phyloP scores from a whole-genome alignment of 257 asterid genomes.

The Gentiana dahurica region DNA sequence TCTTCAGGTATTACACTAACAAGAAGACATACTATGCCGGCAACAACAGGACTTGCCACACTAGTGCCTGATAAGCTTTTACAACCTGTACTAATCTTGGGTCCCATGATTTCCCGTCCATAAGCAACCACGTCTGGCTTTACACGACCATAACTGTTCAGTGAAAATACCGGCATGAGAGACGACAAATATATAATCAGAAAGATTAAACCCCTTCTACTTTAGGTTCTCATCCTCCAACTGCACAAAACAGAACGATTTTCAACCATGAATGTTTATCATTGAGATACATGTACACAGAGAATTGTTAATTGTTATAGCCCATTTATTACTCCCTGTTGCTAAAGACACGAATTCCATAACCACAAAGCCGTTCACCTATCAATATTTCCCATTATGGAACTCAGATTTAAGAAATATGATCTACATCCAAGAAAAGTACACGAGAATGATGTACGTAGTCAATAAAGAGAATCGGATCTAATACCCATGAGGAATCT shows the following conservation, averaged over 20 bases:
- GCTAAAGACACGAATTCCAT: too few species aligned
- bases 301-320: too few species aligned
- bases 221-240: not conserved
- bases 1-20: conserved; percentile 80
- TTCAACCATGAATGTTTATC: too few species aligned
- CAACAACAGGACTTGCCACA: conserved; percentile 99
- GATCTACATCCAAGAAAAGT: not conserved
- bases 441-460: not conserved
- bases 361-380: too few species aligned
- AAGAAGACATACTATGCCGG: conserved; percentile 96
- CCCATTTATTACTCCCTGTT: too few species aligned
- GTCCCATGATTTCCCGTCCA: conserved; percentile 97
- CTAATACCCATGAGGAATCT: conserved; percentile 94
- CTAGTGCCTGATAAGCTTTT: conserved; percentile 99
- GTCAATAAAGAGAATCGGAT: not conserved
- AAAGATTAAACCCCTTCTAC: not conserved
- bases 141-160: conserved; percentile 85
- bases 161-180: not conserved
- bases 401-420: too few species aligned
- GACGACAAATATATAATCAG: not conserved
- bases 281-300: too few species aligned
- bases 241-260: too few species aligned
- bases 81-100: conserved; percentile 96
- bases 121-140: conserved; percentile 98
- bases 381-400: too few species aligned